Evolutionary conservation across 768 basidiomycete genomes (phyloP).

Genomic region (Lactifluus pinguis): DNA sequence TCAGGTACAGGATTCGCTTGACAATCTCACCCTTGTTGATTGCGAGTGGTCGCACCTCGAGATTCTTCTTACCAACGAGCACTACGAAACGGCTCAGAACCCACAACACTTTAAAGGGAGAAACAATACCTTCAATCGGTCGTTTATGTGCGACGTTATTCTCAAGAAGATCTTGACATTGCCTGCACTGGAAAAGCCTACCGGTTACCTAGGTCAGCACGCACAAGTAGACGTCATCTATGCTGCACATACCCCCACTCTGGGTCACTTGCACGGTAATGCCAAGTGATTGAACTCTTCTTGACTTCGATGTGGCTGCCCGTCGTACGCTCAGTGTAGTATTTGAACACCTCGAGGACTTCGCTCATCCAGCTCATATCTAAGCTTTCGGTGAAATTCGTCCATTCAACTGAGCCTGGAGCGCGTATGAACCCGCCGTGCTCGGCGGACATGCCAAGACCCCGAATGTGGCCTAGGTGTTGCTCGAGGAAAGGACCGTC

Average conservation of each 20-base stretch:
- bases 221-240: neutral
- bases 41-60: constrained; percentile 91
- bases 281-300: constrained; percentile 98
- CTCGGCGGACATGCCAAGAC: constrained; percentile 89
- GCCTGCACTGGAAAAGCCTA: constrained; percentile 88
- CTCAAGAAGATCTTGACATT: constrained; percentile 93
- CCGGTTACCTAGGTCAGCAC: neutral
- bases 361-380: constrained; percentile 99
- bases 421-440: constrained; percentile 88
- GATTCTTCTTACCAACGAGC: constrained; percentile 95
- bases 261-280: constrained; percentile 87
- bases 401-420: constrained; percentile 61
- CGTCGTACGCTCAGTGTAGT: constrained; percentile 94
- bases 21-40: constrained; percentile 99
- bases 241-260: constrained; percentile 76
- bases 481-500: constrained; percentile 88
- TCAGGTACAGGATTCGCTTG: constrained; percentile 83
- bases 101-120: neutral
- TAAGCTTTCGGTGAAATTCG: constrained; percentile 80
- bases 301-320: constrained; percentile 96
- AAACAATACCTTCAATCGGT: constrained; percentile 75
- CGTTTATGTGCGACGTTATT: constrained; percentile 88
- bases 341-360: constrained; percentile 91
- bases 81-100: constrained; percentile 35
- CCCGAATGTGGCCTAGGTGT: constrained; percentile 76